These are phyloP conservation scores for Capsicum baccatum DNA, from an alignment of 257 asterid genomes.

Conservation along the genomic window DNA sequence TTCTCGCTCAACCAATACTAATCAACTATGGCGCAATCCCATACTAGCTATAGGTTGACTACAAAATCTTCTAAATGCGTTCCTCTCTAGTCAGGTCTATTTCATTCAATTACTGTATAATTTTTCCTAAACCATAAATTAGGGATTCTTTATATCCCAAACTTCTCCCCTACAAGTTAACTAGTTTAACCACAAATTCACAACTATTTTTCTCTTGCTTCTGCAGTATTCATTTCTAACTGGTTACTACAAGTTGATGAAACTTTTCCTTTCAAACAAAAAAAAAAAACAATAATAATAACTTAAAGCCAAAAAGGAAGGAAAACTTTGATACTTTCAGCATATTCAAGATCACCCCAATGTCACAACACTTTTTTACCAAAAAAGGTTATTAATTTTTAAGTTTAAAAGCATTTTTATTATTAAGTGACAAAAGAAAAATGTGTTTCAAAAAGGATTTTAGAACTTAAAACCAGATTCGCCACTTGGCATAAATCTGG, in stretches of 20 bases:
- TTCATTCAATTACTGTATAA: not conserved
- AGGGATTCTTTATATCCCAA: slow-evolving; percentile 3
- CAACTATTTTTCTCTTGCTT: not conserved
- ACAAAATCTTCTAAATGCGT: not conserved
- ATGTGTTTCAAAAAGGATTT: too few relatives aligned
- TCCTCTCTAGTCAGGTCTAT: slow-evolving; percentile 3
- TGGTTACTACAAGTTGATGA: not conserved
- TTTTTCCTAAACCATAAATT: not conserved
- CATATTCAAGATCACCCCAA: slow-evolving; percentile 18
- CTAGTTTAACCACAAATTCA: not conserved
- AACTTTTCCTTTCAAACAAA: not conserved
- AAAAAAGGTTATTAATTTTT: too few relatives aligned
- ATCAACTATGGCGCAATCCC: not conserved
- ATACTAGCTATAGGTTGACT: not conserved
- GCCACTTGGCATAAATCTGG: too few relatives aligned
- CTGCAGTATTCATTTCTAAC: not conserved
- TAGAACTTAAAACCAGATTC: too few relatives aligned
- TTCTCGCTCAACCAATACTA: not conserved
- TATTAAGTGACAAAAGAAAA: too few relatives aligned
- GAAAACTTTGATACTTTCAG: slow-evolving; percentile 6
- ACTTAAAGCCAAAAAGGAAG: not conserved
- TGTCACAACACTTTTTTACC: not conserved
- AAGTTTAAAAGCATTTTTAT: too few relatives aligned
- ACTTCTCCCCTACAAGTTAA: not conserved
- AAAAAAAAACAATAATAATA: not conserved